Evolutionary conservation across 306 rosid genomes (phyloP), one percentile per base, ranked within the genome.

Genomic region (Rosa multiflora): DNA sequence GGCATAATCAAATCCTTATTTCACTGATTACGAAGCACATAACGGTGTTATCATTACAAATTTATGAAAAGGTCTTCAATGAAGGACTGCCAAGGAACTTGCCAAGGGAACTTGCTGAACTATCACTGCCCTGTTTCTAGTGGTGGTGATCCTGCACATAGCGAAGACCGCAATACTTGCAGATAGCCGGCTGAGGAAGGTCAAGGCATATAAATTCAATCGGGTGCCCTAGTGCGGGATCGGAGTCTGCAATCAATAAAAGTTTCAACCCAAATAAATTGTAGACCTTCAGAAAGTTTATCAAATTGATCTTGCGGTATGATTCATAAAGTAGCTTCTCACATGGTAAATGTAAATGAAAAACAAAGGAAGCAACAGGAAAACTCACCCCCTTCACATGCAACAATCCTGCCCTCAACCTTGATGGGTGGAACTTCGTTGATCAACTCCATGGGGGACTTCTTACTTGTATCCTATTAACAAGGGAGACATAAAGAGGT

Each of bases 401-500:
- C 97, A 87, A 90, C 94, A n/a, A 92, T 88, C 81, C 98, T 93
- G 88, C 92, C 93, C 83, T 91, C 90, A 42, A 92, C 97, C 90
- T 92, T 88, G 79, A 95, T 92, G 42, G 99, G 99, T 26, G 96
- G 99, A 78, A 95, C 99, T 83, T 95, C 98, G 73, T 92, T 92
- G 83, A 92, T 95, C 88, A 95, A 84, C 91, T 92, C 98, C 99
- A 92, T 95, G 48, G 99, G 99, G 71, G 99, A 95, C 82, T 91
- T 95, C 90, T 92, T 91, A 85, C 98, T 86, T 10, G 87, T 81
- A 73, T 95, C 99, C 99, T 95, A 78, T 83, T 49, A 81, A 73
- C 4, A 80, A 62, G 78, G 72, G 80, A 70, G 63, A 75, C 75
- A 82, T n/a, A 62, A 82, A 43, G 7, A 49, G 13, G 18, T 80